phyloP scores from a whole-genome alignment of 2,329 filamentous ascomycete genomes.

The Bimuria novae-zelandiae region DNA sequence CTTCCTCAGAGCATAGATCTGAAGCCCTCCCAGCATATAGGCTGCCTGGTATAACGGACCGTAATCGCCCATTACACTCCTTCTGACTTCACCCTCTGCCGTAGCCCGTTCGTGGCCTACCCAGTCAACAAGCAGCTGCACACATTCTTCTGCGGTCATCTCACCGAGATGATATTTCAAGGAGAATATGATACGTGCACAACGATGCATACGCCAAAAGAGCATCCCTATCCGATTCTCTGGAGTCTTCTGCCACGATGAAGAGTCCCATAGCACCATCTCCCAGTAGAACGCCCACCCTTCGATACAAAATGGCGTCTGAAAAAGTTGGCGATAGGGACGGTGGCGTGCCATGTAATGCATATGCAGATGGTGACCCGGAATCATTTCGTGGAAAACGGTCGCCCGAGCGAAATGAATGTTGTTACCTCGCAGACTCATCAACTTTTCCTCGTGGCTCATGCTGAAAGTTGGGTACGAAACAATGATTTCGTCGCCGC shows the following conservation, averaged over 20 bases:
- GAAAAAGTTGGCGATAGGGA: slow-evolving; percentile 58
- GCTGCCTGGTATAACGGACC: slow-evolving; percentile 63
- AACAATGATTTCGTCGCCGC: slow-evolving; percentile 58
- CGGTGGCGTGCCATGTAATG: slow-evolving; percentile 54
- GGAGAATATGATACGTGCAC: slow-evolving; percentile 63
- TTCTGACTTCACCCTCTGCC: slow-evolving; percentile 64
- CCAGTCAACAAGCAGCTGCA: slow-evolving; percentile 60
- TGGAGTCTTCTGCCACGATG: slow-evolving; percentile 54
- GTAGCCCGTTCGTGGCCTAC: slow-evolving; percentile 64
- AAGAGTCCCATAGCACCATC: slow-evolving; percentile 60
- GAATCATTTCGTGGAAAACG: slow-evolving; percentile 66
- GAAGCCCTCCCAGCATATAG: slow-evolving; percentile 64
- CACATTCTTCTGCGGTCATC: slow-evolving; percentile 59
- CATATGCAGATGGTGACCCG: slow-evolving; percentile 61
- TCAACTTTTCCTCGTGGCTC: slow-evolving; percentile 60
- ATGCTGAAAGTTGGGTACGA: slow-evolving; percentile 61
- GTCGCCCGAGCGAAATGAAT: slow-evolving; percentile 62
- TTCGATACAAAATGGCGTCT: slow-evolving; percentile 64
- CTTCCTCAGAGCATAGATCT: slow-evolving; percentile 57
- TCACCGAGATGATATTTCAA: slow-evolving; percentile 62
- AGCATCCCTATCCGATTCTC: slow-evolving; percentile 62
- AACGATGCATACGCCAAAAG: slow-evolving; percentile 68
- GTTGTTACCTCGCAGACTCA: slow-evolving; percentile 65
- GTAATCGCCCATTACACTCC: slow-evolving; percentile 62
- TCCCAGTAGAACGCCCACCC: slow-evolving; percentile 69